These are phyloP conservation scores for Proliferodiscus dingleyae DNA, from an alignment of 2,329 filamentous ascomycete species.

Conservation along the genomic window DNA sequence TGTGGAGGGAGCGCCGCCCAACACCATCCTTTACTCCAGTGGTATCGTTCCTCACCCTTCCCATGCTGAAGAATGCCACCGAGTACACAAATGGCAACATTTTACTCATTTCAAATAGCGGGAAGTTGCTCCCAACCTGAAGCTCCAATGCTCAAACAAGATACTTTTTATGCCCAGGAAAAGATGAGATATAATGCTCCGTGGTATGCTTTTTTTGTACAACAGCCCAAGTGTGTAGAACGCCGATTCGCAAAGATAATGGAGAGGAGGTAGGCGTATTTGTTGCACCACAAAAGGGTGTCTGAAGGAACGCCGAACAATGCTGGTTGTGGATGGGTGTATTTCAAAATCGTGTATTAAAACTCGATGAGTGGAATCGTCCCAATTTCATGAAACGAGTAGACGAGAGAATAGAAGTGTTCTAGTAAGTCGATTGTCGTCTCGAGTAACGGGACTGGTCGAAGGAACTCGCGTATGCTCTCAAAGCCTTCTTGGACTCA, in stretches of 20 bases:
- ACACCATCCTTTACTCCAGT: slow-evolving; percentile 6
- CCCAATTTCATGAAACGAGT: not conserved
- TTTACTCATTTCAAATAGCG: slow-evolving; percentile 11
- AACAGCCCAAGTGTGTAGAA: slow-evolving; percentile 24
- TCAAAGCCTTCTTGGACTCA: slow-evolving; percentile 72
- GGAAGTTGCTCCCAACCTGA: slow-evolving; percentile 12
- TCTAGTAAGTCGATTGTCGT: slow-evolving; percentile 30
- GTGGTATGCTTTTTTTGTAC: slow-evolving; percentile 29
- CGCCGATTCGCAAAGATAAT: slow-evolving; percentile 24
- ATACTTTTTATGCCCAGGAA: slow-evolving; percentile 22
- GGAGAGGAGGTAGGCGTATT: slow-evolving; percentile 27
- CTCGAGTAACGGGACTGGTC: slow-evolving; percentile 53
- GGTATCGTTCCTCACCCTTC: slow-evolving; percentile 9
- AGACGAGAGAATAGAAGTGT: not conserved
- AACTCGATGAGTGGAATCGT: not conserved
- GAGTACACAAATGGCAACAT: slow-evolving; percentile 11
- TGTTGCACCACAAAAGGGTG: slow-evolving; percentile 20
- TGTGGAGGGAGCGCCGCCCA: slow-evolving; percentile 14
- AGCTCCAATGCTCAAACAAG: slow-evolving; percentile 22
- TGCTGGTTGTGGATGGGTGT: slow-evolving; percentile 16
- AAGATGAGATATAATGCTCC: slow-evolving; percentile 23
- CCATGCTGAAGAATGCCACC: slow-evolving; percentile 19
- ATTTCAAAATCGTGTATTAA: slow-evolving; percentile 8
- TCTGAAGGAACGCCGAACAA: slow-evolving; percentile 21
- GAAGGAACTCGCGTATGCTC: slow-evolving; percentile 82